Conservation (phyloP, 192 early-diverging fungal genomes). For the Coemansia sp. region DNA sequence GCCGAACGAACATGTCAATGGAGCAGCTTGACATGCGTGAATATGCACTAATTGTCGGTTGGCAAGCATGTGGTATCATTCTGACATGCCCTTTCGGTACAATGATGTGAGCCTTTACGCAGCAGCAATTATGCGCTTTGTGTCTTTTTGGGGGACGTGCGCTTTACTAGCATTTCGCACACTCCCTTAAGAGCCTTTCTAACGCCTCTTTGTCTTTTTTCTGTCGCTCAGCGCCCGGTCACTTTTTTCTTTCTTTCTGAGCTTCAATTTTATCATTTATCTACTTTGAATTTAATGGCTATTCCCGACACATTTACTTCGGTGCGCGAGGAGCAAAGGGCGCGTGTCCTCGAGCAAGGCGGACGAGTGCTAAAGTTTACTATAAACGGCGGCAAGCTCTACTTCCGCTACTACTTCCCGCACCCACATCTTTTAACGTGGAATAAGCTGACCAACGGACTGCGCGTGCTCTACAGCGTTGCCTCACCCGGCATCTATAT, state of each 20-base stretch:
- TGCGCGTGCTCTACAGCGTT: constrained; percentile 44
- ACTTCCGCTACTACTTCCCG: constrained; percentile 50
- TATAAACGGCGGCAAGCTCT: constrained; percentile 45
- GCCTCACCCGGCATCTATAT: constrained; percentile 28
- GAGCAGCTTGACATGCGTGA: background rate
- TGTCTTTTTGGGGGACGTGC: background rate
- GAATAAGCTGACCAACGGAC: constrained; percentile 36
- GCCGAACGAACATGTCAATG: background rate
- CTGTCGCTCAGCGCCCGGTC: background rate
- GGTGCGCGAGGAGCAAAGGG: constrained; percentile 40
- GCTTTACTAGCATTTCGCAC: background rate
- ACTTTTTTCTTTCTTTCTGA: background rate
- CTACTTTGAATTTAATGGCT: constrained; percentile 11
- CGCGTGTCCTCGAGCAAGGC: constrained; percentile 28
- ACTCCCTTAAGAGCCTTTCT: background rate
- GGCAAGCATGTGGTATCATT: background rate
- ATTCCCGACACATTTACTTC: constrained; percentile 5
- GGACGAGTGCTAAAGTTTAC: constrained; percentile 54
- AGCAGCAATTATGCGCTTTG: background rate
- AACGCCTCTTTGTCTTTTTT: background rate
- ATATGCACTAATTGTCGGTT: background rate
- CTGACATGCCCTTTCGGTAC: background rate
- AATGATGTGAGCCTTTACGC: background rate
- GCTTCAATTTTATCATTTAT: background rate
- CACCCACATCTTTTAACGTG: constrained; percentile 38